These are phyloP conservation scores for Penicillium canariense DNA, from an alignment of 495 filamentous ascomycete genomes.

Conservation along the genomic window DNA sequence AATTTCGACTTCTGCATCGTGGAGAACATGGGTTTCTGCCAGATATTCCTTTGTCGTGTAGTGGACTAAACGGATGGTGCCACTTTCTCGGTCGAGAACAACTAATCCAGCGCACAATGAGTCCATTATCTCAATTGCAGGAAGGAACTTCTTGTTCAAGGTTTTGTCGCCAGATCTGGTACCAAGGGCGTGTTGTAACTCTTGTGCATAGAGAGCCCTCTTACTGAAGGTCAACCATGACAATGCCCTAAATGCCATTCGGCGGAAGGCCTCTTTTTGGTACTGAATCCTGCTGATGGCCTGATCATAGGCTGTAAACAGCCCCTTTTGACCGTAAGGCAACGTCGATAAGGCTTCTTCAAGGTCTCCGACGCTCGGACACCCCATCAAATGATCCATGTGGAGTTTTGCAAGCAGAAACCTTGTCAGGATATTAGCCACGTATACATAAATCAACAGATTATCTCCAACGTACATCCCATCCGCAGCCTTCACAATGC, in stretches of 20 bases:
- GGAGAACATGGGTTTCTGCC: neutral
- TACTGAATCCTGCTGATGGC: neutral
- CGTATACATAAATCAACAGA: too few relatives aligned
- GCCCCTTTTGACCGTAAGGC: neutral
- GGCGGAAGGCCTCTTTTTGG: neutral
- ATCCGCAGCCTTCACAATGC: neutral
- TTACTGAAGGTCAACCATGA: neutral
- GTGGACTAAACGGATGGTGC: neutral
- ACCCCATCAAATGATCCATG: neutral
- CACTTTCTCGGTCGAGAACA: neutral
- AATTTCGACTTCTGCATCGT: neutral
- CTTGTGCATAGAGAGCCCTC: neutral
- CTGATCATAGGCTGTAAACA: neutral
- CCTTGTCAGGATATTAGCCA: neutral
- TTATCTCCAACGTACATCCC: too few relatives aligned
- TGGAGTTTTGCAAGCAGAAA: neutral
- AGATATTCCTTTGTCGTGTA: neutral
- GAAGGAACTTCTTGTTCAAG: neutral
- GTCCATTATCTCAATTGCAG: neutral
- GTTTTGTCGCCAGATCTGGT: neutral
- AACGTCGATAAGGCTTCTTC: neutral
- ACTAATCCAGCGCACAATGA: neutral
- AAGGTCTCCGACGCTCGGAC: neutral
- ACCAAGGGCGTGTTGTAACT: neutral
- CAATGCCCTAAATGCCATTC: neutral